phyloP scores from a whole-genome alignment of 768 basidiomycete species.

The Dioszegia crocea region DNA sequence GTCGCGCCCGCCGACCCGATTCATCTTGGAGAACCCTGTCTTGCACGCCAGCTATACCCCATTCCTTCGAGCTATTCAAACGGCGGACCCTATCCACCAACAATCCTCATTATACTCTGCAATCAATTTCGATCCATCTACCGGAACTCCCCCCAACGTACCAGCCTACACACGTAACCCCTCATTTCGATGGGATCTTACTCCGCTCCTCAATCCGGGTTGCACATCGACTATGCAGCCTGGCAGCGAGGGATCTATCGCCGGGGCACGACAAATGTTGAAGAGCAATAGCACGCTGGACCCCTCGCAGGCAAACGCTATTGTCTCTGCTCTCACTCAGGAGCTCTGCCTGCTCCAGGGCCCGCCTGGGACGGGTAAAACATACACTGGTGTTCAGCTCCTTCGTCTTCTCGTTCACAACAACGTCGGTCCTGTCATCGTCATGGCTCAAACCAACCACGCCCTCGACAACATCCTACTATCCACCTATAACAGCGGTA shows the following conservation, averaged over 20 bases:
- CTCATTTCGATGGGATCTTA: conserved; percentile 59
- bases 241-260: conserved; percentile 51
- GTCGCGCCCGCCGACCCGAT: background rate
- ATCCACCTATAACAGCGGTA: conserved; percentile 62
- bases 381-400: conserved; percentile 66
- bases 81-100: conserved; percentile 53
- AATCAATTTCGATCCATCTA: conserved; percentile 53
- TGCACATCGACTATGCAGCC: conserved; percentile 3
- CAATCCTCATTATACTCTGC: conserved; percentile 57
- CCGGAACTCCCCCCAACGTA: conserved; percentile 46
- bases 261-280: conserved; percentile 55
- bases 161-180: conserved; percentile 60
- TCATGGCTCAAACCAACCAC: conserved; percentile 72
- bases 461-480: conserved; percentile 70
- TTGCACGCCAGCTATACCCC: conserved; percentile 67
- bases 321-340: conserved; percentile 60
- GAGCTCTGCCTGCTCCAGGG: conserved; percentile 71
- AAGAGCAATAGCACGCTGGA: conserved; percentile 58
- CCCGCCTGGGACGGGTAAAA: conserved; percentile 80
- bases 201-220: conserved; percentile 54
- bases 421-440: conserved; percentile 42
- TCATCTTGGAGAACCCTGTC: conserved; percentile 50
- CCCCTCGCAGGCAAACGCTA: conserved; percentile 61
- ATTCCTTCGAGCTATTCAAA: conserved; percentile 61
- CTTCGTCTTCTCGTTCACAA: conserved; percentile 61